Percentiles rank a stretch among this genome's conserved stretches.
Evolutionary conservation across 2,329 filamentous ascomycete species (phyloP).

Genomic region (Clonostachys rosea): DNA sequence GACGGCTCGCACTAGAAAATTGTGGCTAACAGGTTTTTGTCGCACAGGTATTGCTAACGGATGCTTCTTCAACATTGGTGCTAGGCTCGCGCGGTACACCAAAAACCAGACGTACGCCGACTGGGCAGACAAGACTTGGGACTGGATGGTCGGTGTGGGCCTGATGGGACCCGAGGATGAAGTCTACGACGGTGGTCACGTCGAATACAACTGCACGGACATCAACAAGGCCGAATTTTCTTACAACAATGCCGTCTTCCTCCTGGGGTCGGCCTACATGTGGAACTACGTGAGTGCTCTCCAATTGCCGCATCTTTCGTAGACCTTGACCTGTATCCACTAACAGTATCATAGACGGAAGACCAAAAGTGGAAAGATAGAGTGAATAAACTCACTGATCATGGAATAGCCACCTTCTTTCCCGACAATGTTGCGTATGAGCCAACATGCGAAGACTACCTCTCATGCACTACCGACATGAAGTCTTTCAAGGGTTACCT

Average conservation of each 20-base stretch:
- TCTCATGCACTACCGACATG: slow-evolving; percentile 67
- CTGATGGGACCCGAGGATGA: slow-evolving; percentile 58
- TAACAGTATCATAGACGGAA: slow-evolving; percentile 11
- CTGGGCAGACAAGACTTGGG: slow-evolving; percentile 59
- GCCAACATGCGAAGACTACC: slow-evolving; percentile 50
- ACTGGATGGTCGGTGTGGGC: slow-evolving; percentile 53
- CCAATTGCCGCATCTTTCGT: neutral
- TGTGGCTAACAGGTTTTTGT: neutral
- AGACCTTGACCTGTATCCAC: neutral
- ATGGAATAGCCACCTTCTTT: slow-evolving; percentile 44
- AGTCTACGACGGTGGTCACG: slow-evolving; percentile 54
- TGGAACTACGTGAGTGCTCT: slow-evolving; percentile 47
- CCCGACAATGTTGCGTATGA: slow-evolving; percentile 53
- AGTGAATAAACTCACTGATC: slow-evolving; percentile 31
- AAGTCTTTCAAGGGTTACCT: slow-evolving; percentile 68
- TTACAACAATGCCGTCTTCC: slow-evolving; percentile 54
- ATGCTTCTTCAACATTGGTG: slow-evolving; percentile 60
- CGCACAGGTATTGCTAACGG: slow-evolving; percentile 48
- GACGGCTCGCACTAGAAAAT: neutral
- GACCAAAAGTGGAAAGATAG: slow-evolving; percentile 51
- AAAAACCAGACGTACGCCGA: slow-evolving; percentile 59
- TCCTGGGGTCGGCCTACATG: slow-evolving; percentile 58
- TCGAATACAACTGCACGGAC: slow-evolving; percentile 46
- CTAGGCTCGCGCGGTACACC: slow-evolving; percentile 68
- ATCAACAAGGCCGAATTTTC: slow-evolving; percentile 55